Base-by-base conservation (phyloP, 1,284 basidiomycete species). In the Ganoderma meredithae region DNA sequence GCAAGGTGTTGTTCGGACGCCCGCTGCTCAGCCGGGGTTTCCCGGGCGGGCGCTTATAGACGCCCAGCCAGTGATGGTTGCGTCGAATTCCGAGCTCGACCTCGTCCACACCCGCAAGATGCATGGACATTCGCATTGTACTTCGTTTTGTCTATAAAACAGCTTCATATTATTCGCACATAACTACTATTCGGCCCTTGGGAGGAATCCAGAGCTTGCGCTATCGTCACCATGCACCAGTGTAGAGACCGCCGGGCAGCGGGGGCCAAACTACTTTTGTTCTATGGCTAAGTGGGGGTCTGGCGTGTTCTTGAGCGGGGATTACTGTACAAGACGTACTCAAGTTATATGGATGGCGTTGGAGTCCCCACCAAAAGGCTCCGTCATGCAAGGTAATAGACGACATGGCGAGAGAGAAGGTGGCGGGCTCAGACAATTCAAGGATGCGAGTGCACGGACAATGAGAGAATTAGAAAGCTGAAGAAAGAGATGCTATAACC, bases 1-100 rank as follows among this genome's bases (percentile, higher is more conserved):
- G 73, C 71, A 73, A 70, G 71, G 66, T 69, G 71, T 70, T 60
- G 70, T 65, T 69, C 68, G 69, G 69, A 72, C 72, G 71, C 67
- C 64, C 63, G 63, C 40, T 63, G 56, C 47, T 55, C 44, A 52
- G 69, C 71, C 74, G 71, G 72, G 67, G 64, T 66, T 70, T 70
- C 63, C 67, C 72, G 72, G 62, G 43, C 47, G 22, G 58, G 71
- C 71, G 71, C 67, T 63, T 63, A 8, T 2, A 5, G 9, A 1
- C 31, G 22, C 52, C 44, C 39, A 39, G 58, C 68, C 68, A 69
- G 56, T 69, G 55, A 69, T 33, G 43, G n/a, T n/a, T 64, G 49
- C 44, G 49, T 44, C 56, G 63, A 47, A 69, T 69, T 65, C 61
- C 55, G 55, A 25, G 52, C 12, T 13, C 31, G n/a, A 12, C 22